These are phyloP conservation scores for Plicaturopsis crispa DNA, from an alignment of 768 basidiomycete genomes.

Conservation along the genomic window DNA sequence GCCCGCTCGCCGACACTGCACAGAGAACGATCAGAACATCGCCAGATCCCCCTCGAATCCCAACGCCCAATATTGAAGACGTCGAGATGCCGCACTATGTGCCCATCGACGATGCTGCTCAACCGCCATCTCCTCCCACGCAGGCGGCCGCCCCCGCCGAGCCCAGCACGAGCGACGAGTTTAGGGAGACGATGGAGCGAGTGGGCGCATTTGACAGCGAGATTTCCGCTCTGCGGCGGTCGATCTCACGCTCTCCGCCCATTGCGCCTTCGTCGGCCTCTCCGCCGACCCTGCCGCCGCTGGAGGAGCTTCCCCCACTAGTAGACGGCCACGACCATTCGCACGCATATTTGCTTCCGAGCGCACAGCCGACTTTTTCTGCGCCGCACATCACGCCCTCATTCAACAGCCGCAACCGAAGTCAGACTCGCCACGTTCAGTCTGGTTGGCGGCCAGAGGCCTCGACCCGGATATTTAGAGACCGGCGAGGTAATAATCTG, in stretches of 20 bases:
- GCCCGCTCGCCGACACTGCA: neutral
- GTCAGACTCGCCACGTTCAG: too few species aligned
- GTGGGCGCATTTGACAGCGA: constrained; percentile 49
- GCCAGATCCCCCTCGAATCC: constrained; percentile 28
- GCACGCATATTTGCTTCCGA: too few species aligned
- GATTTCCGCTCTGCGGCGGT: constrained; percentile 39
- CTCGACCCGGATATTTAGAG: too few species aligned
- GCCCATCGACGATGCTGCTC: constrained; percentile 14
- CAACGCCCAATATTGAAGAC: constrained; percentile 40
- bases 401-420: too few species aligned
- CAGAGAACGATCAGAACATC: neutral
- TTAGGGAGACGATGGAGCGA: constrained; percentile 39
- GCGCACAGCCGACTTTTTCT: too few species aligned
- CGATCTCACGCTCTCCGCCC: constrained; percentile 22
- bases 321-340: neutral
- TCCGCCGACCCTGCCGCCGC: constrained; percentile 1
- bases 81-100: constrained; percentile 43
- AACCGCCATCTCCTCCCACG: constrained; percentile 9
- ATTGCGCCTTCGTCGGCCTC: too few species aligned
- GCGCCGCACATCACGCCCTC: too few species aligned
- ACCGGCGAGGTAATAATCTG: too few species aligned
- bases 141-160: constrained; percentile 9
- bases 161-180: constrained; percentile 24
- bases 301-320: neutral
- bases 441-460: too few species aligned